Conservation (phyloP, 2,329 filamentous ascomycete species). For the Colletotrichum simmondsii region DNA sequence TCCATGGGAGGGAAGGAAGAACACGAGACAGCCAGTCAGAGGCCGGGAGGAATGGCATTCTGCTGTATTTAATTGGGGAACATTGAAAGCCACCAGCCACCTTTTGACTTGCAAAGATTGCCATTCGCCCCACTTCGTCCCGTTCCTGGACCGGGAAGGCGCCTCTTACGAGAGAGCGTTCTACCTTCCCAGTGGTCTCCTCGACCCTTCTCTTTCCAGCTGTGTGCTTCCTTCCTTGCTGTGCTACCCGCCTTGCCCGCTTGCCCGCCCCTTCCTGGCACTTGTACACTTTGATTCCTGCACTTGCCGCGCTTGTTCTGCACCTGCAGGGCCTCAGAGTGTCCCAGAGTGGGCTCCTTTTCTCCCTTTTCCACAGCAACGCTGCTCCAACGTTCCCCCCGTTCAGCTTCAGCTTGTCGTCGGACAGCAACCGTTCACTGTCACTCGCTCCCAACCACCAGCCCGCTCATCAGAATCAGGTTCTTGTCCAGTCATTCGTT, state of each 20-base stretch:
- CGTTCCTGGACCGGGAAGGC: constrained; percentile 14
- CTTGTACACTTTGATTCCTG: background rate
- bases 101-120: constrained; percentile 1
- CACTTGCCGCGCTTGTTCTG: background rate
- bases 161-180: background rate
- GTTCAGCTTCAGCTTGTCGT: constrained; percentile 21
- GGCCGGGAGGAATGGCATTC: background rate
- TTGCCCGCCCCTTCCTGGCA: constrained; percentile 9
- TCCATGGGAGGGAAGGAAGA: background rate
- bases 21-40: constrained; percentile 17
- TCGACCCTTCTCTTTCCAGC: no score
- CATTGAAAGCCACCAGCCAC: background rate
- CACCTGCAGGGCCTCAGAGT: background rate
- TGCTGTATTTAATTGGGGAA: constrained; percentile 10
- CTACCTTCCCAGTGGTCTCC: no score
- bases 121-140: constrained; percentile 14
- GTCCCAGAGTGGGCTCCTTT: constrained; percentile 18
- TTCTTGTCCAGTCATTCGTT: constrained; percentile 28
- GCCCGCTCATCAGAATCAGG: background rate
- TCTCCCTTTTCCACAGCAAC: constrained; percentile 42
- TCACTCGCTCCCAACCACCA: constrained; percentile 28
- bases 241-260: background rate
- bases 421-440: constrained; percentile 32
- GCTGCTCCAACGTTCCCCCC: constrained; percentile 30
- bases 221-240: background rate